Conservation (phyloP, 2,329 filamentous ascomycete species). For the Hypoxylon sp. region DNA sequence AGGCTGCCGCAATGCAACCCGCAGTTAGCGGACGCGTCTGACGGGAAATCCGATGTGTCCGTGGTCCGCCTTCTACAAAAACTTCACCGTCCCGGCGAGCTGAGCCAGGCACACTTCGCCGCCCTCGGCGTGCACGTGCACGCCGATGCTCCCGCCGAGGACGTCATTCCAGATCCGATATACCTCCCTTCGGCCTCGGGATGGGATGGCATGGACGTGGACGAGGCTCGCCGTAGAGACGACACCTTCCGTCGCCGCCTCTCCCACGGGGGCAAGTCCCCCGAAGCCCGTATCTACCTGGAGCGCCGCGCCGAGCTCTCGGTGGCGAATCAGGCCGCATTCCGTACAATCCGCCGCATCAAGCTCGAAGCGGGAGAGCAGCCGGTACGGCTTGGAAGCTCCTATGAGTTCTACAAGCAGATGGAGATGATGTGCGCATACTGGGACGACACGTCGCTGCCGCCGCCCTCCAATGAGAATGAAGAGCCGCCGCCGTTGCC, state of each 20-base stretch:
- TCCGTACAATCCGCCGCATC: constrained; percentile 70
- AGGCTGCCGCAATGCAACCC: constrained; percentile 61
- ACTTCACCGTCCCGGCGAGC: constrained; percentile 65
- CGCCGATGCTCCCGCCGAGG: constrained; percentile 59
- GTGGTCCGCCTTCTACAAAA: constrained; percentile 64
- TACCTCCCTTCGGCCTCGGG: constrained; percentile 65
- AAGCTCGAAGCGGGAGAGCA: constrained; percentile 64
- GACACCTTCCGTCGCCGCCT: constrained; percentile 61
- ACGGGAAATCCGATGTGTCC: constrained; percentile 48
- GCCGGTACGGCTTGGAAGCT: constrained; percentile 68
- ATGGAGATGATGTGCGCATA: constrained; percentile 69
- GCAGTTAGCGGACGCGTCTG: constrained; percentile 41
- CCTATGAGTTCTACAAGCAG: constrained; percentile 74
- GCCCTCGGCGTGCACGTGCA: constrained; percentile 69
- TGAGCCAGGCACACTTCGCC: constrained; percentile 63
- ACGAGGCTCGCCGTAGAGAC: constrained; percentile 63
- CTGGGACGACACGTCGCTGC: constrained; percentile 70
- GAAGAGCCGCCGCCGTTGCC: constrained; percentile 25
- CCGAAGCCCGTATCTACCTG: constrained; percentile 68
- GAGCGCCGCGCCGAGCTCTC: constrained; percentile 70
- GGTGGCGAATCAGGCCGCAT: constrained; percentile 68
- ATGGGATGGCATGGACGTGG: constrained; percentile 63
- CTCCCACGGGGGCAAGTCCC: constrained; percentile 65
- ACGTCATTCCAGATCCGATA: constrained; percentile 66
- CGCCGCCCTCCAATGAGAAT: constrained; percentile 32